Evolutionary conservation across 139 green algal genomes (phyloP).

Genomic region (Zygnema cylindricum): DNA sequence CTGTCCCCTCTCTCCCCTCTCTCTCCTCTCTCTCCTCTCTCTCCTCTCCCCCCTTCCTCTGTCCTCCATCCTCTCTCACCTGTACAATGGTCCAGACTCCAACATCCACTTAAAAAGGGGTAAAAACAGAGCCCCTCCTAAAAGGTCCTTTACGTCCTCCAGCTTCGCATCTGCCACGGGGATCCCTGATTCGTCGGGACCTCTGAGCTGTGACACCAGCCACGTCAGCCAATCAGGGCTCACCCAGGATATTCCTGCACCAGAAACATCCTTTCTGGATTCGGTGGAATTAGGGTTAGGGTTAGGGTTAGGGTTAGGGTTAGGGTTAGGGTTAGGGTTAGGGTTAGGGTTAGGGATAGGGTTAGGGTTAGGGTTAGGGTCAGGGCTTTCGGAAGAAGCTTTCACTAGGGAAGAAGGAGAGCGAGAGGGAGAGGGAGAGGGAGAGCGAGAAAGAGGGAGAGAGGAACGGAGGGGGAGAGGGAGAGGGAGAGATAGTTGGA

Average conservation of each 20-base stretch:
- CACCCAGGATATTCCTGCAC: constrained; percentile 56
- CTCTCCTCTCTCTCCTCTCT: background rate
- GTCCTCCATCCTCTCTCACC: constrained; percentile 57
- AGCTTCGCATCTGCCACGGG: constrained; percentile 93
- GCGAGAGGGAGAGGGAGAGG: too few relatives aligned
- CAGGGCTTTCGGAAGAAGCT: too few relatives aligned
- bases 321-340: background rate
- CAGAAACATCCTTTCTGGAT: constrained; percentile 44
- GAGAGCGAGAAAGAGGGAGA: too few relatives aligned
- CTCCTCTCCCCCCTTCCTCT: background rate
- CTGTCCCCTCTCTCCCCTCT: background rate
- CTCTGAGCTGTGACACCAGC: constrained; percentile 1
- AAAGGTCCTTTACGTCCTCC: constrained; percentile 94
- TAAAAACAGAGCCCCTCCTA: constrained; percentile 94
- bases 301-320: background rate
- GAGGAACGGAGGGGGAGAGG: too few relatives aligned
- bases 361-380: background rate
- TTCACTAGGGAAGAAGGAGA: too few relatives aligned
- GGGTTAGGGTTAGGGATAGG: background rate
- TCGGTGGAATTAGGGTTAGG: background rate
- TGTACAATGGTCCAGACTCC: constrained; percentile 92
- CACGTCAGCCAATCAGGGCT: constrained; percentile 56
- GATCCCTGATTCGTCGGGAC: constrained; percentile 78
- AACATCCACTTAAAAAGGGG: constrained; percentile 70
- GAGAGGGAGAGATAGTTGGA: too few relatives aligned